These are phyloP conservation scores for Geotrichum klebahnii DNA, from an alignment of 1,139 yeast species.

Conservation along the genomic window DNA sequence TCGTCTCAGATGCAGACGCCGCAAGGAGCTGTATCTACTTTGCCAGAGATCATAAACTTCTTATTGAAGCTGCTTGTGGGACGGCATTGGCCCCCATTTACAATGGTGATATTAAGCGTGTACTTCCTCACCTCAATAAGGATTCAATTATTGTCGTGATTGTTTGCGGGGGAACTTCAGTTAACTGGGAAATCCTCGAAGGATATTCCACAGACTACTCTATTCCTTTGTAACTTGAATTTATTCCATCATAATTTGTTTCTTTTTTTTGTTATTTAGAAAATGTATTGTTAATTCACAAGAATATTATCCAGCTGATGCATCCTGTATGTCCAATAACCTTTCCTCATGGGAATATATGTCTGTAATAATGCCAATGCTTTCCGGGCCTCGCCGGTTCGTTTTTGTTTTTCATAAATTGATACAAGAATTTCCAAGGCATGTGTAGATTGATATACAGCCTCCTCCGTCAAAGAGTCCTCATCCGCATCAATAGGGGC, in stretches of 20 bases:
- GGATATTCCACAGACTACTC: conserved; percentile 30
- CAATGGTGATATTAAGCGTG: conserved; percentile 30
- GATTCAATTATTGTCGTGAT: conserved; percentile 34
- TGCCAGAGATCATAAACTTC: conserved; percentile 48
- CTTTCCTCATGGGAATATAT: conserved; percentile 63
- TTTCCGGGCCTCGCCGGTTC: conserved; percentile 39
- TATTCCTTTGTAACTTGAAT: conserved; percentile 20
- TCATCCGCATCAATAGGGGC: conserved; percentile 15
- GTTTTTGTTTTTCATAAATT: conserved; percentile 42
- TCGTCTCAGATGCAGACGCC: conserved; percentile 46
- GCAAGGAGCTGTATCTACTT: conserved; percentile 51
- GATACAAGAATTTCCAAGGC: conserved; percentile 66
- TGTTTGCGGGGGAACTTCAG: conserved; percentile 38
- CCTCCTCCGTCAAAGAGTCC: background rate
- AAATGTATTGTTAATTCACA: background rate
- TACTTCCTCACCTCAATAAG: conserved; percentile 30
- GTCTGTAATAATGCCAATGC: conserved; percentile 51
- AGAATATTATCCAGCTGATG: background rate
- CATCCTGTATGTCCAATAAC: conserved; percentile 53
- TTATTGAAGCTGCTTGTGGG: conserved; percentile 75
- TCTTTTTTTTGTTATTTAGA: conserved; percentile 1
- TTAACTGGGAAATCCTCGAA: conserved; percentile 32
- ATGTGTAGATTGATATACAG: conserved; percentile 48
- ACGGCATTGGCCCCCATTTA: conserved; percentile 59
- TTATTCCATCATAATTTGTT: background rate